Base-by-base conservation (phyloP, 2,329 filamentous ascomycete species). In the Exophiala sideris region DNA sequence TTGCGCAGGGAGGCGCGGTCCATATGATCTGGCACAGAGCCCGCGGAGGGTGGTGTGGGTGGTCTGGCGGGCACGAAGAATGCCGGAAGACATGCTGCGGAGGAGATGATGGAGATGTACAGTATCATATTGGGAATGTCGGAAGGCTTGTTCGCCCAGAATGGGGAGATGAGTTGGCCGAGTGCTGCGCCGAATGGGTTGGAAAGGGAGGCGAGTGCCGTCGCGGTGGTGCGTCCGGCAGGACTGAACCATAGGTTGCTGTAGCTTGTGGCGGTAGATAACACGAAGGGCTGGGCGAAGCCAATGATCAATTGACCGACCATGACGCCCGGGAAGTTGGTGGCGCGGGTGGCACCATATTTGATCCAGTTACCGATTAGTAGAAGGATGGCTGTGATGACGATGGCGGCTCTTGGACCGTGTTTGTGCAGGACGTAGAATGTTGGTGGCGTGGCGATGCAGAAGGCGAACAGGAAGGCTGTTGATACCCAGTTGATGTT, bases 221-320 rank as follows among this genome's bases (percentile, higher is more conserved):
- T 97, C 14, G 92, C 92, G 50, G 87, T 86, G 10, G 96, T 88
- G 50, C 94, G 83, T 6, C 91, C 92, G 9, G 78, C 76, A 64
- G 88, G 85, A 1, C 89, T 91, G 73, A 97, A 97, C 94, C 94
- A 97, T 56, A 96, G 76, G 68, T 96, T 91, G 50, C 89, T 94
- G 72, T 95, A 99, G 58, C 89, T 79, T 0, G 94, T 92, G 0
- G 94, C 92, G 0, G 92, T 90, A 5, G 87, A 85, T 8, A 97
- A 82, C 10, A 95, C 89, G 69, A 97, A 97, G 0, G 94, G 91
- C 68, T 99, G 94, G 1, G 90, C 85, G 36, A 96, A 79, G 1
- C 92, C 94, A 48, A 88, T 90, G 56, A 99, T 70, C 68, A 97
- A 87, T 74, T 97, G 92, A 3, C 92, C 92, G 63, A 95, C 85